A percentile compares a stretch with the other conserved stretches of the same genome.
These are phyloP conservation scores for Ganoderma multipileum DNA, from an alignment of 1,284 basidiomycete species.

Conservation along the genomic window DNA sequence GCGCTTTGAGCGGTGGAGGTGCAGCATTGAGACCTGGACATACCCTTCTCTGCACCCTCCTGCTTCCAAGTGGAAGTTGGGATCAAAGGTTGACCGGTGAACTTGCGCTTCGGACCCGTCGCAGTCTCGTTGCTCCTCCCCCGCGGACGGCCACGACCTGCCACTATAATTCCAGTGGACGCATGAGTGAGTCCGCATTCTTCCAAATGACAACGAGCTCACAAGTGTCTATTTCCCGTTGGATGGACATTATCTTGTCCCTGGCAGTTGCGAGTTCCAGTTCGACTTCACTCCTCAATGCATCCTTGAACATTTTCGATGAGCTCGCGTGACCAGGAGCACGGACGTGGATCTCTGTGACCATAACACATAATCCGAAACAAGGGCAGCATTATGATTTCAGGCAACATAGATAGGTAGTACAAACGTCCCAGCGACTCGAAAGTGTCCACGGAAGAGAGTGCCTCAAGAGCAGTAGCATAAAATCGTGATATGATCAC, in stretches of 20 bases:
- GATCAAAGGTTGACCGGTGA: constrained; percentile 40
- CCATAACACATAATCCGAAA: constrained; percentile 3
- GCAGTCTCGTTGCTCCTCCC: constrained; percentile 42
- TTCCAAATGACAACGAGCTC: constrained; percentile 16
- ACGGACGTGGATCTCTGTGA: constrained; percentile 1
- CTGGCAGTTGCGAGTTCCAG: constrained; percentile 78
- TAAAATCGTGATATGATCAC: constrained; percentile 3
- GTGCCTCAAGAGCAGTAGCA: background rate
- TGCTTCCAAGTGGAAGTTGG: constrained; percentile 26
- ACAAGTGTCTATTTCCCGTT: constrained; percentile 69
- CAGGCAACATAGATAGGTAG: background rate
- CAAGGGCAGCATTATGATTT: constrained; percentile 2
- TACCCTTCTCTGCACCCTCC: constrained; percentile 40
- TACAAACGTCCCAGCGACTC: background rate
- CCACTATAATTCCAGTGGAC: constrained; percentile 39
- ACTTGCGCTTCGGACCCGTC: constrained; percentile 43
- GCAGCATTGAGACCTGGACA: background rate
- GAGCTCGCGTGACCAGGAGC: constrained; percentile 16
- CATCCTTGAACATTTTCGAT: constrained; percentile 50
- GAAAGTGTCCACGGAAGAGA: background rate
- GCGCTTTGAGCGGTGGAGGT: background rate
- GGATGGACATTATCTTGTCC: constrained; percentile 72
- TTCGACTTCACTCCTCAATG: constrained; percentile 75
- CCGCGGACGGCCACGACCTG: constrained; percentile 46
- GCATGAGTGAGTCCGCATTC: background rate